A percentile compares a stretch with the other conserved stretches of the same genome.
Conservation (phyloP, 108 stramenopile species). For the Pseudonitzschia multiseries region DNA sequence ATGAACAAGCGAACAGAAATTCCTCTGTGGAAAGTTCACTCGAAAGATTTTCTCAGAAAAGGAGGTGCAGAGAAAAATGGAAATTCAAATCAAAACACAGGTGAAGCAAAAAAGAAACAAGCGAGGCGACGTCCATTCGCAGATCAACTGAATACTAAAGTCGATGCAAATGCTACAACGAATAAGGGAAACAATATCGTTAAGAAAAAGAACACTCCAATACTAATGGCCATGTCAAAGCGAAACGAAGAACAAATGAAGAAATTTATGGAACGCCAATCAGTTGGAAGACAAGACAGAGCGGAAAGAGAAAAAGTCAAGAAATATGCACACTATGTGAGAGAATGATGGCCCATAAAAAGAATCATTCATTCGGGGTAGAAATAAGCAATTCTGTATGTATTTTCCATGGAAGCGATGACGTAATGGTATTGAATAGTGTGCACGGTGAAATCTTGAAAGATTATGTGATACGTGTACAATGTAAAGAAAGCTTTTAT, state of each 20-base stretch:
- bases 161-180: neutral
- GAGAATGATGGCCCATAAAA: neutral
- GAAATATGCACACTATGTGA: neutral
- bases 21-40: slow-evolving; percentile 10
- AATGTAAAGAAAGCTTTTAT: too few species aligned
- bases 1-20: neutral
- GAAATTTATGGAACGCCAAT: slow-evolving; percentile 19
- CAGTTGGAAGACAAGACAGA: slow-evolving; percentile 9
- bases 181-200: neutral
- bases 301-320: neutral
- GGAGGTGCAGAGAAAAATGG: neutral
- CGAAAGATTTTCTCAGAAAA: slow-evolving; percentile 3
- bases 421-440: too few species aligned
- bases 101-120: neutral
- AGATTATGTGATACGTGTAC: too few species aligned
- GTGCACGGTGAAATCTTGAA: too few species aligned
- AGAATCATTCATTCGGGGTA: neutral
- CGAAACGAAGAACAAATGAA: slow-evolving; percentile 20
- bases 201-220: neutral
- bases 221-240: slow-evolving; percentile 8
- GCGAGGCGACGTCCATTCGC: neutral
- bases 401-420: neutral
- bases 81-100: neutral
- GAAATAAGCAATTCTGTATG: neutral
- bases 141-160: neutral